A percentile compares a stretch with the other conserved stretches of the same genome.
phyloP scores from a whole-genome alignment of 2,329 filamentous ascomycete species.

The Magnaporthiopsis poae region DNA sequence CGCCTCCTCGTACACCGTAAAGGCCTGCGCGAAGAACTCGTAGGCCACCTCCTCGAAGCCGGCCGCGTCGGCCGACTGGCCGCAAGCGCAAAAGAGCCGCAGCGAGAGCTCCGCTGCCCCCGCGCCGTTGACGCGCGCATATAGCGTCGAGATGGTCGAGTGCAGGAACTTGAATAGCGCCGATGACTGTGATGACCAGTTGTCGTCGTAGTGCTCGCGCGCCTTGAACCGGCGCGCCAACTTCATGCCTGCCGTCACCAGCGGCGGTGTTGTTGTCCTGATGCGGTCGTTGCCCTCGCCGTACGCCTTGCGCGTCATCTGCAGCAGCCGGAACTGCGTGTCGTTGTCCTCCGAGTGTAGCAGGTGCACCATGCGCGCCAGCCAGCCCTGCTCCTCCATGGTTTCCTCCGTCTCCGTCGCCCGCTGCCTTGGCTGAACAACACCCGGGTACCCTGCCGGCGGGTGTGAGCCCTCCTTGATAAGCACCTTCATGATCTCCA shows the following conservation, averaged over 20 bases:
- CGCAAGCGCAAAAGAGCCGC: constrained; percentile 81
- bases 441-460: constrained; percentile 73
- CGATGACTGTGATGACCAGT: constrained; percentile 56
- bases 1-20: constrained; percentile 94
- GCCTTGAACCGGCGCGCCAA: constrained; percentile 80
- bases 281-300: constrained; percentile 89
- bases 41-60: constrained; percentile 94
- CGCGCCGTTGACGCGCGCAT: constrained; percentile 67
- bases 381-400: constrained; percentile 93
- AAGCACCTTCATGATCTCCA: constrained; percentile 80
- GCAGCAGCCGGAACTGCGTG: constrained; percentile 85
- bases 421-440: constrained; percentile 60
- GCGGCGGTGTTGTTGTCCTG: constrained; percentile 84
- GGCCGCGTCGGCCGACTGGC: constrained; percentile 82
- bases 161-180: constrained; percentile 94
- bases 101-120: constrained; percentile 80
- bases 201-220: constrained; percentile 70
- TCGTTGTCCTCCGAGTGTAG: constrained; percentile 78
- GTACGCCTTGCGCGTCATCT: constrained; percentile 78
- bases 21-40: constrained; percentile 96
- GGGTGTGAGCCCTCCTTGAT: constrained; percentile 86
- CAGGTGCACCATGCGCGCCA: constrained; percentile 84
- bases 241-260: constrained; percentile 83
- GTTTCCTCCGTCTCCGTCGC: constrained; percentile 86
- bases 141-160: constrained; percentile 73